Conservation (phyloP, 352 stramenopile species). For the Aphanomyces euteiches region DNA sequence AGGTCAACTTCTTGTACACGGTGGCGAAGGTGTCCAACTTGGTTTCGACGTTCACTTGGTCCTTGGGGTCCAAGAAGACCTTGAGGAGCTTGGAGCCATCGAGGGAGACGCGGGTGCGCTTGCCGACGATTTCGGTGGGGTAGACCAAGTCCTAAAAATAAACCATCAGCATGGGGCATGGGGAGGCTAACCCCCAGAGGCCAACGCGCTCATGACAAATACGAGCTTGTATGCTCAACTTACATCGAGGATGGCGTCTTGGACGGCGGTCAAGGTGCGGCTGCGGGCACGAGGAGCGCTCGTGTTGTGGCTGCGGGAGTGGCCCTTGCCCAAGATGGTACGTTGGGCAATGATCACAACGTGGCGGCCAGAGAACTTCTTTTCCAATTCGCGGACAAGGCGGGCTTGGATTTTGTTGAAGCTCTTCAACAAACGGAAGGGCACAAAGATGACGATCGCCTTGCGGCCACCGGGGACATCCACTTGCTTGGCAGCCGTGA, state of each 20-base stretch:
- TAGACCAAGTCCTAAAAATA: constrained; percentile 94
- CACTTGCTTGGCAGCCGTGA: constrained; percentile 98
- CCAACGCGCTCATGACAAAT: constrained; percentile 65
- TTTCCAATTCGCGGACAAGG: constrained; percentile 98
- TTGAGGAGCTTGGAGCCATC: constrained; percentile 98
- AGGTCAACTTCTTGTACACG: constrained; percentile 99
- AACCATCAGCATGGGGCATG: constrained; percentile 82
- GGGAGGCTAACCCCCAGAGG: constrained; percentile 86
- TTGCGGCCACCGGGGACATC: constrained; percentile 93
- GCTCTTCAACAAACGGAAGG: constrained; percentile 95
- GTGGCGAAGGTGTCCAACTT: constrained; percentile 99
- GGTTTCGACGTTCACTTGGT: constrained; percentile 98
- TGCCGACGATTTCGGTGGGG: constrained; percentile 99
- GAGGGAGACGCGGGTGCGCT: constrained; percentile 96
- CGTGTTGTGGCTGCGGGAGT: constrained; percentile 92
- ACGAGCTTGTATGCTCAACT: constrained; percentile 37
- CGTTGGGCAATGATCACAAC: constrained; percentile 99
- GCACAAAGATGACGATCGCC: constrained; percentile 99
- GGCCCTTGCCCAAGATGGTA: constrained; percentile 98
- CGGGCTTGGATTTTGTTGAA: constrained; percentile 99
- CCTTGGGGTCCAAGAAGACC: constrained; percentile 98
- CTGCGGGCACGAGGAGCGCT: constrained; percentile 93
- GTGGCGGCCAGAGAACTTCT: constrained; percentile 99
- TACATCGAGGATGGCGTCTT: constrained; percentile 99
- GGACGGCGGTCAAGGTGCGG: constrained; percentile 97